A percentile compares a stretch with the other conserved stretches of the same genome.
Conservation (phyloP, 1,284 basidiomycete genomes). For the Boletellus dicymbophilus region DNA sequence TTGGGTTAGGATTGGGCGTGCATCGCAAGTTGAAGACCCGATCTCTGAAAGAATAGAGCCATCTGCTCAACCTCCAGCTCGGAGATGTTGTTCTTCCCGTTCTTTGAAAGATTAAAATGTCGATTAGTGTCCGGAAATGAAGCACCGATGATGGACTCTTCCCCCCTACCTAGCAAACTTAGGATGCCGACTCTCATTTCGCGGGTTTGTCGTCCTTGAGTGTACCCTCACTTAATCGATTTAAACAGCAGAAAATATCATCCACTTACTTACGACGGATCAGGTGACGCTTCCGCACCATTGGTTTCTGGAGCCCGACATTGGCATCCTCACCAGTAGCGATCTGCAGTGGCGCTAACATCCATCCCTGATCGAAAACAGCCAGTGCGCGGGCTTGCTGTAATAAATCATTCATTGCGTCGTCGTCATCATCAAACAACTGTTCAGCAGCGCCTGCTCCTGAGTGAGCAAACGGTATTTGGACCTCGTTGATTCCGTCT, state of each 20-base stretch:
- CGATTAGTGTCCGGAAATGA: background rate
- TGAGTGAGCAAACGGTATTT: constrained; percentile 9
- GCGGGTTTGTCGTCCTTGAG: constrained; percentile 6
- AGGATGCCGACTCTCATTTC: constrained; percentile 4
- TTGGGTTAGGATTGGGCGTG: background rate
- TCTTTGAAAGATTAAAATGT: constrained; percentile 1
- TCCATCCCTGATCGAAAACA: constrained; percentile 21
- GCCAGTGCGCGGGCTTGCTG: constrained; percentile 24
- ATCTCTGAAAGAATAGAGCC: constrained; percentile 17
- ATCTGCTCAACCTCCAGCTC: constrained; percentile 26
- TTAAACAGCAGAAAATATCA: background rate
- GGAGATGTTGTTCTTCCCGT: background rate
- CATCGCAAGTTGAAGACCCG: background rate
- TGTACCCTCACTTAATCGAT: background rate
- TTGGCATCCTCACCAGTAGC: constrained; percentile 10
- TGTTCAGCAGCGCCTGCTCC: constrained; percentile 7
- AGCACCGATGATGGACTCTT: background rate
- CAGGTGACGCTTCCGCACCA: background rate
- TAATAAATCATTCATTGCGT: constrained; percentile 28
- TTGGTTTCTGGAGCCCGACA: background rate
- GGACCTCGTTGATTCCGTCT: constrained; percentile 25
- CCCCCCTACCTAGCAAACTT: constrained; percentile 12
- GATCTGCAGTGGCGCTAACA: constrained; percentile 18
- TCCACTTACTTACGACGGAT: constrained; percentile 8
- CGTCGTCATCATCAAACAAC: constrained; percentile 24